Percentiles rank a stretch among this genome's conserved stretches.
Conservation (phyloP, 2,329 filamentous ascomycete genomes). For the Phyllosticta citriasiana region DNA sequence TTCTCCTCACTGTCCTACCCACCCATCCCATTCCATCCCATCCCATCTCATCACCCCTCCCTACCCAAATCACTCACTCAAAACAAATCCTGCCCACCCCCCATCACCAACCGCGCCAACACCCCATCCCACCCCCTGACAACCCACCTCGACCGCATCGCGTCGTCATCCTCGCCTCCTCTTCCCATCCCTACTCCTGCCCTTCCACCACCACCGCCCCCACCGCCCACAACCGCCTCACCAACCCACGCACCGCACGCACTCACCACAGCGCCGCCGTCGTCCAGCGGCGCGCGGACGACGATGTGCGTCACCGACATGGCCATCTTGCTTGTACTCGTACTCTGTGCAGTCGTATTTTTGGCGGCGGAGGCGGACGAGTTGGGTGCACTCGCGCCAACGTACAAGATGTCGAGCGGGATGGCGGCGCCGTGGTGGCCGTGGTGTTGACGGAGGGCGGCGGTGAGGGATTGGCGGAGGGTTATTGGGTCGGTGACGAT, state of each 20-base stretch:
- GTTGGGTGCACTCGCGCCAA: slow-evolving; percentile 21
- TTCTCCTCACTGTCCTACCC: no score
- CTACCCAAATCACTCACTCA: neutral
- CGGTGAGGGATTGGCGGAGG: slow-evolving; percentile 50
- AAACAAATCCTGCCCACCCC: neutral
- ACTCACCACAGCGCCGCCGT: slow-evolving; percentile 51
- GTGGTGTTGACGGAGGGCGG: slow-evolving; percentile 56
- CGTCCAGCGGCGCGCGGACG: slow-evolving; percentile 54
- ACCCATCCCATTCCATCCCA: no score
- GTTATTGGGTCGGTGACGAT: slow-evolving; percentile 47
- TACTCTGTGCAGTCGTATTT: neutral
- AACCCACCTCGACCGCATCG: neutral
- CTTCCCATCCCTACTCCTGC: neutral
- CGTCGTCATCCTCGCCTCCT: neutral
- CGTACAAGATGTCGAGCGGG: slow-evolving; percentile 55
- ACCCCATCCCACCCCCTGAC: slow-evolving; percentile 5
- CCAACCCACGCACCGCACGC: slow-evolving; percentile 28
- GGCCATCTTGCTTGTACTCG: no score
- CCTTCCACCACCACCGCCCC: neutral
- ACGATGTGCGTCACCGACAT: slow-evolving; percentile 39
- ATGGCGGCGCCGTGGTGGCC: slow-evolving; percentile 58
- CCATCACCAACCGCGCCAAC: slow-evolving; percentile 3
- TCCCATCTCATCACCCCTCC: neutral
- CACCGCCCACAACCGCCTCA: neutral
- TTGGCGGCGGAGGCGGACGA: neutral